A percentile compares a stretch with the other conserved stretches of the same genome.
Conservation (phyloP, 2,329 filamentous ascomycete genomes). For the Colletotrichum nymphaeae region DNA sequence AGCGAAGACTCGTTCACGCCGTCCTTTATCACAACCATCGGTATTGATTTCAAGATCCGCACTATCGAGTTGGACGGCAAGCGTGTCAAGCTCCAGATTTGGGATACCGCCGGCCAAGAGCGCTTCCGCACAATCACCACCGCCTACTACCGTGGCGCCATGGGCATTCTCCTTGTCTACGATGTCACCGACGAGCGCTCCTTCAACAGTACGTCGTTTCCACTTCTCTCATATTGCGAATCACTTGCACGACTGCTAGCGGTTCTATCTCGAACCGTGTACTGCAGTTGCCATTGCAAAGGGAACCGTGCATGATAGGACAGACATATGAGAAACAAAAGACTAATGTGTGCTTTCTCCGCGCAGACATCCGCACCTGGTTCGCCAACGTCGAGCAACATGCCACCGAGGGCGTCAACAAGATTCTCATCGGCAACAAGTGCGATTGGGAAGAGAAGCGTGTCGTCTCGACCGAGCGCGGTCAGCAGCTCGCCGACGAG, state of each 20-base stretch:
- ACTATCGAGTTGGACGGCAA: constrained; percentile 99
- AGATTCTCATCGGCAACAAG: constrained; percentile 99
- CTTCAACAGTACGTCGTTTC: constrained; percentile 81
- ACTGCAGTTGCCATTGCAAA: not conserved
- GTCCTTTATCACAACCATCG: constrained; percentile 98
- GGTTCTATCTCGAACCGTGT: not conserved
- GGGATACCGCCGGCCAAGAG: constrained; percentile 98
- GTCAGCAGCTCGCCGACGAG: constrained; percentile 93
- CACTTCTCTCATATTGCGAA: not conserved
- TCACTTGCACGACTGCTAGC: not conserved
- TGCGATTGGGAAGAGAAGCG: constrained; percentile 99
- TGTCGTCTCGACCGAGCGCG: constrained; percentile 90
- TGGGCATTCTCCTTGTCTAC: constrained; percentile 98
- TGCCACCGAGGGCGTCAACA: constrained; percentile 98
- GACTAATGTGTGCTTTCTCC: constrained; percentile 38
- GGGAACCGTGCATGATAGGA: not conserved
- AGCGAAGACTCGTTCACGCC: constrained; percentile 98
- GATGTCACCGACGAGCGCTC: constrained; percentile 97
- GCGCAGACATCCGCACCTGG: constrained; percentile 95
- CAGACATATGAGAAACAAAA: constrained; percentile 16
- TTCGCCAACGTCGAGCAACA: constrained; percentile 99
- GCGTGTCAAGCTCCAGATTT: constrained; percentile 98
- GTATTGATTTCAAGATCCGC: constrained; percentile 99
- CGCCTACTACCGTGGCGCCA: constrained; percentile 97
- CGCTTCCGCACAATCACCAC: constrained; percentile 99